Conservation (phyloP, 169 alveolate genomes). For the Eimeria falciformis region DNA sequence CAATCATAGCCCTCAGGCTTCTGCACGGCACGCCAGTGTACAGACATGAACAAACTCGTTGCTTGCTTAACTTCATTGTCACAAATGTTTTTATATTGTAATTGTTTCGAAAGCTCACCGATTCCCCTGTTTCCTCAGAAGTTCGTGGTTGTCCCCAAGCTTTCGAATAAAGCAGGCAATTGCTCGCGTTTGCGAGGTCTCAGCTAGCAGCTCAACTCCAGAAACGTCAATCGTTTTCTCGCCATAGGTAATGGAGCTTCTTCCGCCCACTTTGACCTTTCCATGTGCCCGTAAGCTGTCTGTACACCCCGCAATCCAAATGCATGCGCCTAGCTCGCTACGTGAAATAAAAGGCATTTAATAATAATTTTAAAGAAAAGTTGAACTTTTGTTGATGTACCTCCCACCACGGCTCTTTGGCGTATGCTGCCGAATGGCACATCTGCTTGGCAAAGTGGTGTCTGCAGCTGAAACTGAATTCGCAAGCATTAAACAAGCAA, state of each 20-base stretch:
- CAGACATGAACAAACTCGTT: background rate
- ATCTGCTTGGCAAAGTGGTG: background rate
- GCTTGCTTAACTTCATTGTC: background rate
- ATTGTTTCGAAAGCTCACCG: slow-evolving; percentile 10
- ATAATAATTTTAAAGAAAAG: background rate
- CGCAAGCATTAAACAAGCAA: background rate
- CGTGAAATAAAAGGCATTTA: background rate
- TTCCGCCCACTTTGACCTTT: slow-evolving; percentile 69
- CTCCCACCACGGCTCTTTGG: slow-evolving; percentile 9
- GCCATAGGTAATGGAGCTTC: slow-evolving; percentile 76
- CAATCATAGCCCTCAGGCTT: slow-evolving; percentile 22
- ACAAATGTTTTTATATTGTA: background rate
- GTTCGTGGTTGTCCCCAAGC: slow-evolving; percentile 57
- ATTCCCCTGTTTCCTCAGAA: slow-evolving; percentile 2
- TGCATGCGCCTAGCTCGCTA: background rate
- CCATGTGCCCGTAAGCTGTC: slow-evolving; percentile 67
- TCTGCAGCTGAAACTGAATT: background rate
- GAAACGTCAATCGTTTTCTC: slow-evolving; percentile 77
- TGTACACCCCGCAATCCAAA: background rate
- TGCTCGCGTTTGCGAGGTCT: slow-evolving; percentile 79
- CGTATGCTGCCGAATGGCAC: background rate
- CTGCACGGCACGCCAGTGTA: slow-evolving; percentile 1
- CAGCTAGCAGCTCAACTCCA: slow-evolving; percentile 81
- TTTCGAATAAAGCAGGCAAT: slow-evolving; percentile 57
- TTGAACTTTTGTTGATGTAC: background rate